Evolutionary conservation across 352 stramenopile species (phyloP), one percentile per base, ranked within the genome.

Genomic region (Hyphochytrium catenoides): DNA sequence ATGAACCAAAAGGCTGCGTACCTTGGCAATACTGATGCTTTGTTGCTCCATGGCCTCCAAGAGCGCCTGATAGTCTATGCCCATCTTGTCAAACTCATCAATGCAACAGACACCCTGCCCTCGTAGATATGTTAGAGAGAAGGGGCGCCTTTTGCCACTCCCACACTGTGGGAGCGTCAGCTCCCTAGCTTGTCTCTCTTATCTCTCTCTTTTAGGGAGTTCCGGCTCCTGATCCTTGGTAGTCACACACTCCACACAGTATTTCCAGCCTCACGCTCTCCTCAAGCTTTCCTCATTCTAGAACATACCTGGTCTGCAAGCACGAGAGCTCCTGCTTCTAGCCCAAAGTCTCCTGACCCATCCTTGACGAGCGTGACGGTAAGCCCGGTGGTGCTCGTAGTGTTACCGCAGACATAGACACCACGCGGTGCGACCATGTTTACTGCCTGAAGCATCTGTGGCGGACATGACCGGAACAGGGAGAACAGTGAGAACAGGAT

Each of bases 31-130:
- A 51, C 59, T 97, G 72, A 69, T 98, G 69, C 62, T 97, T 54
- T 98, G 88, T 46, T 98, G 90, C 59, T 98, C 90, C 90, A 98
- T 97, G 7, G 85, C 82, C 62, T 98, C 88, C 12, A 97, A 62
- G 4, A 98, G 55, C 5, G 79, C 69, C 31, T 86, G 65, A 31
- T 83, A 75, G 30, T 89, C 67, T 44, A 62, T 63, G 2, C 57
- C 58, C 81, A 97, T 94, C 52, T 98, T 97, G 52, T 97, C 90
- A 41, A 98, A 93, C 52, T 97, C 89, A 47, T 98, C 89, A 41
- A 97, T 94, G 56, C 83, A 96, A 50, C 85, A 95, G 4, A 95
- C 67, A 6, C 88, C 90, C 42, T 44, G 40, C 4, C 15, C 22
- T 15, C 8, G 26, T 16, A 9, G 11, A 21, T 8, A 6, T 25